These are phyloP conservation scores for Schizochytrium sp. DNA, from an alignment of 108 stramenopile genomes.

Conservation along the genomic window DNA sequence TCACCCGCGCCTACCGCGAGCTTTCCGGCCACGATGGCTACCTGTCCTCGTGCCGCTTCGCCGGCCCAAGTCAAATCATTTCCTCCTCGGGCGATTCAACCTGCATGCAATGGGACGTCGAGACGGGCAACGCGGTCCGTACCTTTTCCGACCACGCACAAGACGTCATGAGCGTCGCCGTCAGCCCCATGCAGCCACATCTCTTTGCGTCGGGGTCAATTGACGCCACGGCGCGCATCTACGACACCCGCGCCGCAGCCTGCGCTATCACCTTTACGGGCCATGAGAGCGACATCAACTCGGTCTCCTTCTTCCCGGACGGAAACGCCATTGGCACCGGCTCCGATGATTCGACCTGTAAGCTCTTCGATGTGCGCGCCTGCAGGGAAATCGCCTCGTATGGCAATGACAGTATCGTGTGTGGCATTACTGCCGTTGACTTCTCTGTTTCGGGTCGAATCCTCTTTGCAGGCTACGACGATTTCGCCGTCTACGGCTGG, in stretches of 20 bases:
- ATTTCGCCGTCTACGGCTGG: conserved; percentile 62
- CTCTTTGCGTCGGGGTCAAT: conserved; percentile 87
- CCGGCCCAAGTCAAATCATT: conserved; percentile 65
- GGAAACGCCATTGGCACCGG: conserved; percentile 77
- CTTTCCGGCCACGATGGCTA: conserved; percentile 96
- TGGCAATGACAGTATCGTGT: conserved; percentile 46
- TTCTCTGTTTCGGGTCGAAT: conserved; percentile 68
- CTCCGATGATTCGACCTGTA: conserved; percentile 85
- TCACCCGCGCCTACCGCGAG: conserved; percentile 65
- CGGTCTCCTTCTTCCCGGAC: conserved; percentile 87
- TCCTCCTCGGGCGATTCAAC: conserved; percentile 90
- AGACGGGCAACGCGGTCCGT: conserved; percentile 57
- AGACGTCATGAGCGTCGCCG: conserved; percentile 80
- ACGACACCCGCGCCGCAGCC: conserved; percentile 71
- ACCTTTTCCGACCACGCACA: conserved; percentile 86
- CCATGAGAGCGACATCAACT: conserved; percentile 93
- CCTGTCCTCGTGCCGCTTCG: conserved; percentile 91
- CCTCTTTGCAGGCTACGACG: conserved; percentile 76
- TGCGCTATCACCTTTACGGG: conserved; percentile 80
- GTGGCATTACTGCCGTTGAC: conserved; percentile 69
- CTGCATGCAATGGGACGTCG: conserved; percentile 90
- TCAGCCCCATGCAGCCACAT: conserved; percentile 65
- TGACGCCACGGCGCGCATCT: conserved; percentile 87
- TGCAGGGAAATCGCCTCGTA: conserved; percentile 60
- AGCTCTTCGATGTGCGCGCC: conserved; percentile 86